Base-by-base conservation (phyloP, 2,329 filamentous ascomycete species). In the Trichophyton benhamiae region DNA sequence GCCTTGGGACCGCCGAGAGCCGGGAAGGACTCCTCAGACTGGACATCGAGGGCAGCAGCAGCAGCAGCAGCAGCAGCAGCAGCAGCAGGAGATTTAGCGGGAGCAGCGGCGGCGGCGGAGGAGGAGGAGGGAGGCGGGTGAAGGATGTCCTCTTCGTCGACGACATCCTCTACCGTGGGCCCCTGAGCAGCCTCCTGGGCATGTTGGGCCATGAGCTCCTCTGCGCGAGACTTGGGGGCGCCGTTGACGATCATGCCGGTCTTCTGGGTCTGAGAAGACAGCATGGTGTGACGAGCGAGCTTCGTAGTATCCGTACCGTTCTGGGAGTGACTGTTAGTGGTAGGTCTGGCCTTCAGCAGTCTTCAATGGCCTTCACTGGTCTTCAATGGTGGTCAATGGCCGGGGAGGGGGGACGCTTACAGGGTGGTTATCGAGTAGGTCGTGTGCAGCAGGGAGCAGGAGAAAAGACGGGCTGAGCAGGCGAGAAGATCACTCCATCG, bases 1-100 rank as follows among this genome's bases (percentile, higher is more conserved):
- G 33, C 75, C 91, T 91, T 60, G 84, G 79, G 5, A 65, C 83
- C 81, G 60, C 91, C 92, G 55, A 99, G 83, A 68, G 91, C 86
- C n/a, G 94, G 94, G 81, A 99, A 99, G 63, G 89, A 79, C 75
- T 97, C 91, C 71, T 95, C 88, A 17, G 89, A 95, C 70, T 89
- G 83, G 20, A 89, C 91, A 74, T 97, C 89, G 64, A 96, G 38
- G 33, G 52, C n/a, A 20, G 77, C 71, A 42, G 68, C 67, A 77
- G 76, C 66, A 72, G 73, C 59, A 60, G 68, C 67, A 77, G 76
- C 66, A 72, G 73, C 59, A 60, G 48, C 13, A 6, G 77, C 71
- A 41, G 68, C 67, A 22, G 55, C 55, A 17, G 49, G 49, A 17
- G 52, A 4, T 9, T 13, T 8, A 58, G 74, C 64, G 57, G 38